Evolutionary conservation across 306 rosid genomes (phyloP).

Genomic region (Quercus glauca): DNA sequence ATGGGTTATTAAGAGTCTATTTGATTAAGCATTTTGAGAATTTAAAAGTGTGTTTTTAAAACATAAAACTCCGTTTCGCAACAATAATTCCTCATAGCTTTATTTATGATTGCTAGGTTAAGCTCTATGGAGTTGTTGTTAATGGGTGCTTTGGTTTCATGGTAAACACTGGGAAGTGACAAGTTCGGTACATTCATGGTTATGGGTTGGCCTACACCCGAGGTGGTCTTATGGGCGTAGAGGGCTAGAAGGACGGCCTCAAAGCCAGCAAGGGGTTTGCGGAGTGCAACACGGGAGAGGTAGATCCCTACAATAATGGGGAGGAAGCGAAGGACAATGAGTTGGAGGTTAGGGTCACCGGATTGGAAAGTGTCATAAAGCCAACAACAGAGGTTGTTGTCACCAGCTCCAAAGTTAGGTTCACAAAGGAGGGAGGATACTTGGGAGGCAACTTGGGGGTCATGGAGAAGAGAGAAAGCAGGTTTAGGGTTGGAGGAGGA

Average conservation of each 20-base stretch:
- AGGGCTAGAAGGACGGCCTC: slow-evolving; percentile 75
- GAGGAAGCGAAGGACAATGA: slow-evolving; percentile 63
- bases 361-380: slow-evolving; percentile 86
- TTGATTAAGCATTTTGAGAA: no score
- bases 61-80: no score
- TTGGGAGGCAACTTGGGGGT: slow-evolving; percentile 29
- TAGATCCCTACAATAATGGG: slow-evolving; percentile 61
- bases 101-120: slow-evolving; percentile 23
- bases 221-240: slow-evolving; percentile 61
- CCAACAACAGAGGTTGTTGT: slow-evolving; percentile 81
- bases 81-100: no score
- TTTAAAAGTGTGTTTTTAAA: no score
- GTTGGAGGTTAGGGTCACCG: slow-evolving; percentile 48
- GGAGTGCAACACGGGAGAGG: slow-evolving; percentile 51
- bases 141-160: slow-evolving; percentile 32
- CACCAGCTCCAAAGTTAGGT: slow-evolving; percentile 68
- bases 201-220: slow-evolving; percentile 52
- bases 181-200: slow-evolving; percentile 57
- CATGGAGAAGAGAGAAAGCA: slow-evolving; percentile 44
- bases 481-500: slow-evolving; percentile 19
- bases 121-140: slow-evolving; percentile 40
- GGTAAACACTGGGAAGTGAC: slow-evolving; percentile 56
- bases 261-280: slow-evolving; percentile 66
- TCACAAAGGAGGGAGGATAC: slow-evolving; percentile 62
- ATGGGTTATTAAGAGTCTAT: no score